Base-by-base conservation (phyloP, 768 basidiomycete species). In the Pisolithus sp. region DNA sequence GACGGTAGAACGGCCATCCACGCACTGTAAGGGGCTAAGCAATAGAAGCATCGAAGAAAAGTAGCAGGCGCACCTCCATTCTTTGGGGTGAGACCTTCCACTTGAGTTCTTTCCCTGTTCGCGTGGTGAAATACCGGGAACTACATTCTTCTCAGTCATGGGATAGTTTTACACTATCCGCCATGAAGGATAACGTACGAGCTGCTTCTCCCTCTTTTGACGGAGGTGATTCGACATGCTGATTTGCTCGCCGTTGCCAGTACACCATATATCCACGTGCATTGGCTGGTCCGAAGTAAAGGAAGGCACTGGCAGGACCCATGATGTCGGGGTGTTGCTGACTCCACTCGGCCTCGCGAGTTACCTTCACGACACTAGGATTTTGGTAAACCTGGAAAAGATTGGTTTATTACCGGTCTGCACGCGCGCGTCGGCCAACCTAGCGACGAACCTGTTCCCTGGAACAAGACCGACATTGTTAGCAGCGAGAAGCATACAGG, bases 281-380 rank as follows among this genome's bases (percentile, higher is more conserved):
- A 49, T 73, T 76, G 39, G 72, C 72, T 5, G 88, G 86, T 1
- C 88, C 88, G 53, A 90, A 81, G 61, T 87, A 89, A 54, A 89
- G 78, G 62, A 76, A 87, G 5, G 88, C 81, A 38, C 79, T 84
- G 53, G 76, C 79, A n/a, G 88, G 88, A n/a, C 88, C 88, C 81
- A 88, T 83, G 56, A 89, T 81, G 44, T 71, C 75, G 21, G 80
- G 78, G 61, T 87, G 81, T 50, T 80, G 81, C 58, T 81, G 76
- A 21, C 79, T 72, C 87, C 88, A 89, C 20, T 70, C 73, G 0
- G 73, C 65, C 59, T 89, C 85, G 17, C 88, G 80, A 38, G 76
- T 74, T 49, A 89, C 69, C 55, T 81, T 76, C 53, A 87, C 73
- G 53, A 89, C 74, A 24, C 76, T 86, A 20, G 84, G 81, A 46